Conservation (phyloP, 2,329 filamentous ascomycete genomes). For the Pseudogymnoascus verrucosus region DNA sequence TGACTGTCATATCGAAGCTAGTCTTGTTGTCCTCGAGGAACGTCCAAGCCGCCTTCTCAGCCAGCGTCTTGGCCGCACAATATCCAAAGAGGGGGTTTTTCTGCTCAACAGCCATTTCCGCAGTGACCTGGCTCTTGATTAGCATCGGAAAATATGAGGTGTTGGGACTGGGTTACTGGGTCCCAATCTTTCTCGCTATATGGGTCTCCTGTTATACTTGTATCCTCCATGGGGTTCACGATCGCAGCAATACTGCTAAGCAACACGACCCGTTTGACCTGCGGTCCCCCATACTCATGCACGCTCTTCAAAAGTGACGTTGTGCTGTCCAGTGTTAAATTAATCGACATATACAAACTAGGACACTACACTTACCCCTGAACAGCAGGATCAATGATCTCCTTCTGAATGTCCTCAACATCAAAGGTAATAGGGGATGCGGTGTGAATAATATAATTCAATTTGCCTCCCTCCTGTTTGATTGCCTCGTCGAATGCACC, state of each 20-base stretch:
- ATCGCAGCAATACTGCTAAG: slow-evolving; percentile 31
- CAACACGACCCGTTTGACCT: slow-evolving; percentile 63
- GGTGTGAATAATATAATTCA: slow-evolving; percentile 53
- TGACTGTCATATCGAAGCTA: slow-evolving; percentile 49
- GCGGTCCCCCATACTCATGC: slow-evolving; percentile 42
- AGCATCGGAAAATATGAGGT: slow-evolving; percentile 9
- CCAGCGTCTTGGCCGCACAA: slow-evolving; percentile 55
- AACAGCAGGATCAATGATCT: slow-evolving; percentile 46
- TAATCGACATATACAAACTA: background rate
- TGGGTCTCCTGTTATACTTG: slow-evolving; percentile 17
- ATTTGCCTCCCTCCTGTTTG: slow-evolving; percentile 47
- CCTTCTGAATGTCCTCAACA: slow-evolving; percentile 24
- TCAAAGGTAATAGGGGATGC: slow-evolving; percentile 45
- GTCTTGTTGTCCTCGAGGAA: slow-evolving; percentile 45
- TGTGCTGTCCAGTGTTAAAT: slow-evolving; percentile 30
- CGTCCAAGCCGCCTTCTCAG: slow-evolving; percentile 57
- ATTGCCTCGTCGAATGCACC: slow-evolving; percentile 58
- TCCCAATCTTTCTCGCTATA: slow-evolving; percentile 48
- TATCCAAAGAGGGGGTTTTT: slow-evolving; percentile 32
- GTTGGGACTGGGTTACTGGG: slow-evolving; percentile 35
- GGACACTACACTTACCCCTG: slow-evolving; percentile 29
- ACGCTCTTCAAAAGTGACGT: slow-evolving; percentile 67
- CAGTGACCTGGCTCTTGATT: slow-evolving; percentile 11
- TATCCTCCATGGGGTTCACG: slow-evolving; percentile 20
- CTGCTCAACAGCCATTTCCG: slow-evolving; percentile 30